Base-by-base conservation (phyloP, 345 rosid genomes). In the Eucalyptus paniculata region DNA sequence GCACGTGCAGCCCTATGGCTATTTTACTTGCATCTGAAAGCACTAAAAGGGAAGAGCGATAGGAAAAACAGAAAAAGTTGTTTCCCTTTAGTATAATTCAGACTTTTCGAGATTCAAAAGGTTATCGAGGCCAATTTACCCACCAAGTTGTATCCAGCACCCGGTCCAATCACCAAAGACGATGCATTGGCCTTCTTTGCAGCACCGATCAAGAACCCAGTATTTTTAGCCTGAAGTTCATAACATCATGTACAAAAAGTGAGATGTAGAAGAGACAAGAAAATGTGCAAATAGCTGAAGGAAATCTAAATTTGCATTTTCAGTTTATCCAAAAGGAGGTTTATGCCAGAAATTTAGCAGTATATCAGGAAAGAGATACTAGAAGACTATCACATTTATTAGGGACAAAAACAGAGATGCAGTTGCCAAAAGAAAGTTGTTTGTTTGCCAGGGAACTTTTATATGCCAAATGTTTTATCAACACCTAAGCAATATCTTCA, bases 131-230 rank as follows among this genome's bases (percentile, higher is more conserved):
- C 21, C 17, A 86, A 37, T 86, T 34, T 88, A 94, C 96, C 91
- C 58, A 96, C 97, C 99, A 94, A 89, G 92, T 97, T 96, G 92
- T 97, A 97, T 91, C 99, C 99, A 54, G 97, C 93, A 88, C 99
- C 99, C 2, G 97, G 97, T 89, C 99, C 99, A 92, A 96, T 97
- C 80, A 95, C 95, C 91, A 96, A 91, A 50, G 97, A 96, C 45
- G 89, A 88, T 91, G 89, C 89, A 87, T 93, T 94, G 86, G 95
- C 92, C 91, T 92, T 95, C 94, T 94, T 95, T 77, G 95, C 92
- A 17, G 95, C 96, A 90, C 94, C 94, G 53, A 96, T 96, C 82
- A 96, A 97, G 90, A 97, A 97, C 24, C 99, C 99, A 14, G 94
- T 94, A 65, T 94, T 92, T 82, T 95, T 95, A 86, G 91, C 95